Base-by-base conservation (phyloP, 148 eudicot species). In the Cornus controversa region DNA sequence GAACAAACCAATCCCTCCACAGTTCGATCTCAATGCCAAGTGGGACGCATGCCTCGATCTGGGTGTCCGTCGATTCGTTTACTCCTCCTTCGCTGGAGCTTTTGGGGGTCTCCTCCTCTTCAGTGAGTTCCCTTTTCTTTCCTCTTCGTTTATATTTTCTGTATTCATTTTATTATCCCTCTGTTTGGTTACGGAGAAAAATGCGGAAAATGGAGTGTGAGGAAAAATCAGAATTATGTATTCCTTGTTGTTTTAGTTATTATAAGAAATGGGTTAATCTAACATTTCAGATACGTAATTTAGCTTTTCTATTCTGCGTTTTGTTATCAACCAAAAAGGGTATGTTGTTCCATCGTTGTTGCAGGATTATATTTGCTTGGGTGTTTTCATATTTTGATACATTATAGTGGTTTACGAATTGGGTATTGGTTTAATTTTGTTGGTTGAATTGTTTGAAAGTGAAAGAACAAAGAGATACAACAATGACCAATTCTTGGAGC, bases 31-130 rank as follows among this genome's bases (percentile, higher is more conserved):
- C 70, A 84, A 93, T 82, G 94, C 91, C 1, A 91, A 93, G 81
- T 93, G 94, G 96, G 98, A 93, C 37, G 91, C 96, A 10, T 93
- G 93, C 42, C 81, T 93, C 76, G 98, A 93, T 89, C 89, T 93
- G 80, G 87, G 91, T 45, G 81, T 91, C 58, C 98, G 96, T 40
- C 92, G 96, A 27, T 81, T 91, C 57, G 92, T 82, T 66, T 93
- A 93, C 81, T 84, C 89, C 42, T 89, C 98, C 54, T 62, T 88
- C 66, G 85, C 90, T 76, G 98, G 98, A 70, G 90, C 94, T 58
- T 87, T 90, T 42, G 62, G 87, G 58, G 98, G 98, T 77, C 94
- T 93, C 66, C 90, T 93, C 14, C 87, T 93, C 73, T 93, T 93
- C 86, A 91, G 98, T 93, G 54, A 85, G 96, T 81, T 25, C 58